Base-by-base conservation (phyloP, 202 grass and related monocot species). In the Dendrocalamus latiflorus region DNA sequence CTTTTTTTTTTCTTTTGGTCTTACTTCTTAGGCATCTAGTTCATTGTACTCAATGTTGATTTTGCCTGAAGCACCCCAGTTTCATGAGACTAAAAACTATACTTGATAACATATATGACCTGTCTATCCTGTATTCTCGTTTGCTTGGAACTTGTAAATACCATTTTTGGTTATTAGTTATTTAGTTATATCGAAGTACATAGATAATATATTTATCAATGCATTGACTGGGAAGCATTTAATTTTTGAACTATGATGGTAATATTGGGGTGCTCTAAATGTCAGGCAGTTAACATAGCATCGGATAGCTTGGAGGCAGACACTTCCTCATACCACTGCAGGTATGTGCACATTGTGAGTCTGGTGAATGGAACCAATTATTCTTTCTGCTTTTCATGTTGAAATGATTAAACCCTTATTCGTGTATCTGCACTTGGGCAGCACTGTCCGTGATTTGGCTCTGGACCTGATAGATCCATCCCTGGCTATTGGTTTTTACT, bases 231-330 rank as follows among this genome's bases (percentile, higher is more conserved):
- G 1, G 14, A 33, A 42, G 24, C 25, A 60, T 69, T 47, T 54
- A 1, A 2, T 41, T 48, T 70, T 68, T 79, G 57, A 78, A 61
- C 43, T 68, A 28, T 79, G 12, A 3, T 39, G 16, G 1, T 90
- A 62, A 86, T 87, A 64, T 21, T 58, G 44, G 36, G 17, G 14
- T 57, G 11, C 39, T 77, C 0, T 76, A 70, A 53, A 11, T 90
- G 20, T 41, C 84, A 98, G 95, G 85, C 79, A 54, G 89, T 91
- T 45, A 84, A 91, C 56, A 74, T 98, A 84, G 66, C 71, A 82
- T 45, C 33, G 3, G 90, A 91, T 68, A 87, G 90, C 83, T 47
- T 91, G 86, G 95, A 90, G 68, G 90, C n/a, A n/a, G n/a, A n/a
- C n/a, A n/a, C n/a, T n/a, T n/a, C n/a, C n/a, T n/a, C n/a, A n/a